phyloP scores from a whole-genome alignment of 768 basidiomycete species.

The Dioszegia aurantiaca region DNA sequence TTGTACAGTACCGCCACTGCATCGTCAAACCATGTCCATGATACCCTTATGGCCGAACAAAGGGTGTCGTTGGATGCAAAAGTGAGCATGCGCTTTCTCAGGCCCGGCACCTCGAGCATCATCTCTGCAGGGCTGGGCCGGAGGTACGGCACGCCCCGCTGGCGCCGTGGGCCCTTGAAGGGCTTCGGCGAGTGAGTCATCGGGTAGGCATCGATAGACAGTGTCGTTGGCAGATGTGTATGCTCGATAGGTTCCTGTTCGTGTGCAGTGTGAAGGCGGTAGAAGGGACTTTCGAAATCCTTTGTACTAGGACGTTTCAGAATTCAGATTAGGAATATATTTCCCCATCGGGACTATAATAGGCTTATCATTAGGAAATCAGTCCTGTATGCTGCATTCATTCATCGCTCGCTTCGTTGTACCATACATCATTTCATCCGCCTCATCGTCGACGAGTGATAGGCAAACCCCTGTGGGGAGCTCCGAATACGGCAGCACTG shows the following conservation, averaged over 20 bases:
- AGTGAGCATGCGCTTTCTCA: conserved; percentile 1
- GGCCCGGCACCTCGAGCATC: neutral
- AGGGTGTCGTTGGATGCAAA: conserved; percentile 8
- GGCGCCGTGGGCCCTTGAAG: neutral
- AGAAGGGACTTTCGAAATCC: too few species aligned
- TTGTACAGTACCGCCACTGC: conserved; percentile 12
- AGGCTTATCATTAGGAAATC: too few species aligned
- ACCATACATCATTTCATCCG: too few species aligned
- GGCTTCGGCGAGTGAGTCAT: neutral
- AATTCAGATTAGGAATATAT: too few species aligned
- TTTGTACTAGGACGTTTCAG: too few species aligned
- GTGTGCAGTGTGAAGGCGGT: too few species aligned
- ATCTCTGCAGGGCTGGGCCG: conserved; percentile 1
- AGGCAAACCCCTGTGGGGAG: too few species aligned
- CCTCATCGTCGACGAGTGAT: too few species aligned
- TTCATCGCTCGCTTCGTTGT: too few species aligned
- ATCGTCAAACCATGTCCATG: conserved; percentile 10
- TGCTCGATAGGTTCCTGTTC: neutral
- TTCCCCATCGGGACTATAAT: too few species aligned
- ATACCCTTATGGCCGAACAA: neutral
- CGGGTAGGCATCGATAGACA: neutral
- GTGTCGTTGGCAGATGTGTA: neutral
- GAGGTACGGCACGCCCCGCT: neutral
- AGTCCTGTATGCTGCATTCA: too few species aligned
- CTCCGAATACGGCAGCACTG: too few species aligned